Evolutionary conservation across 305 asterid species (phyloP).

Genomic region (Solanum hybrid): DNA sequence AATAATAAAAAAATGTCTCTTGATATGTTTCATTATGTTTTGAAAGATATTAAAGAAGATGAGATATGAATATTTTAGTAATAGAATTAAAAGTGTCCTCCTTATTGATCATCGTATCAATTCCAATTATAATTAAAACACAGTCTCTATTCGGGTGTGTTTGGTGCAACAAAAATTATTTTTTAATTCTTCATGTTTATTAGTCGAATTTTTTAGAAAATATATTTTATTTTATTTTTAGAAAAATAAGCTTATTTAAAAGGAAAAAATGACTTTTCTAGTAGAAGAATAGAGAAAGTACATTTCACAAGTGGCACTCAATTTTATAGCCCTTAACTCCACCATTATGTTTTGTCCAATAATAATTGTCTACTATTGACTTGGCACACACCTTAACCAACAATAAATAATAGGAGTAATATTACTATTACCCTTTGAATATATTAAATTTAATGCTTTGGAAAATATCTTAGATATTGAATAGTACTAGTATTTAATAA

Average conservation of each 20-base stretch:
- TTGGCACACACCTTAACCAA: neutral
- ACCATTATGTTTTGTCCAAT: neutral
- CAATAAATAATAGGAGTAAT: too few species aligned
- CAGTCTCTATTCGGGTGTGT: neutral
- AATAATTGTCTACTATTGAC: too few species aligned
- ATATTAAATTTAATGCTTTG: too few species aligned
- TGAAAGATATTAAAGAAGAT: neutral
- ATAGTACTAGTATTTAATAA: too few species aligned
- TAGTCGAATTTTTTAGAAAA: neutral
- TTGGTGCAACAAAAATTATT: neutral
- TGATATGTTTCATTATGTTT: neutral
- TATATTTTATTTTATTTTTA: too few species aligned
- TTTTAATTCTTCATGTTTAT: neutral
- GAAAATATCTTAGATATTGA: too few species aligned
- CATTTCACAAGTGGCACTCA: neutral
- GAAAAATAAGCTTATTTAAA: too few species aligned
- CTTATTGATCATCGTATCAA: neutral
- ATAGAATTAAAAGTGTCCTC: neutral
- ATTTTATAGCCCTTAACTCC: neutral
- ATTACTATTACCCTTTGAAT: too few species aligned
- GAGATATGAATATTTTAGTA: neutral
- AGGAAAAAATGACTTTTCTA: neutral
- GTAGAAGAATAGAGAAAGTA: neutral
- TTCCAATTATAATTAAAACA: neutral
- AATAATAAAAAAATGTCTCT: neutral